These are phyloP conservation scores for Colletotrichum chrysophilum DNA, from an alignment of 2,329 filamentous ascomycete species.

Conservation along the genomic window DNA sequence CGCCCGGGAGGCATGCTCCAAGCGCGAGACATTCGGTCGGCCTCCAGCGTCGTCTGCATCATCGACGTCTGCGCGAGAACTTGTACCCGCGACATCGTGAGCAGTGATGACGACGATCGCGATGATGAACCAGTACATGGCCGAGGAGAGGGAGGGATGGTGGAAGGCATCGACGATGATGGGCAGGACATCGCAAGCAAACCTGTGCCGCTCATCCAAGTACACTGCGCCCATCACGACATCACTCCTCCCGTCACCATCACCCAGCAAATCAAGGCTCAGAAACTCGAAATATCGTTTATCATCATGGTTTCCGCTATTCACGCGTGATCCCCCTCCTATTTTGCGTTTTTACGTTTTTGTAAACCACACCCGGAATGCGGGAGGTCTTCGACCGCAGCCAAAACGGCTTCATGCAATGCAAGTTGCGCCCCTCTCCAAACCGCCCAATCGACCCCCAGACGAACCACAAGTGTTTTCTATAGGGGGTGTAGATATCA, in stretches of 20 bases:
- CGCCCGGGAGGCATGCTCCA: not conserved
- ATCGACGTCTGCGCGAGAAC: not conserved
- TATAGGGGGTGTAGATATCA: not conserved
- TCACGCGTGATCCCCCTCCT: not conserved
- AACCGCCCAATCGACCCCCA: not conserved
- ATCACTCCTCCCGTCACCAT: not conserved
- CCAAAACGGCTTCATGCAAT: not conserved
- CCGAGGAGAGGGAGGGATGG: not conserved
- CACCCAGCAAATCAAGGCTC: not conserved
- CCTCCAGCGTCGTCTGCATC: not conserved
- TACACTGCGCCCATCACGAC: not conserved
- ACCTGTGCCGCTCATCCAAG: not conserved
- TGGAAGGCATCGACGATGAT: not conserved
- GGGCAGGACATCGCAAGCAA: not conserved
- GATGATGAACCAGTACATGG: not conserved
- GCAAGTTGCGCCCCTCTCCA: not conserved
- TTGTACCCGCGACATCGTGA: not conserved
- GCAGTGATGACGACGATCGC: not conserved
- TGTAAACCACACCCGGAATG: not conserved
- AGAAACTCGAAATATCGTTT: not conserved
- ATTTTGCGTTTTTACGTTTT: not conserved
- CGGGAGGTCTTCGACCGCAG: not conserved
- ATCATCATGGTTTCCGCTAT: not conserved
- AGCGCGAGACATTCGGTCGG: not conserved
- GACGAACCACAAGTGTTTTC: not conserved